Evolutionary conservation across 1,284 basidiomycete genomes (phyloP), one percentile per base, ranked within the genome.

Genomic region (Sanghuangporus weigelae): DNA sequence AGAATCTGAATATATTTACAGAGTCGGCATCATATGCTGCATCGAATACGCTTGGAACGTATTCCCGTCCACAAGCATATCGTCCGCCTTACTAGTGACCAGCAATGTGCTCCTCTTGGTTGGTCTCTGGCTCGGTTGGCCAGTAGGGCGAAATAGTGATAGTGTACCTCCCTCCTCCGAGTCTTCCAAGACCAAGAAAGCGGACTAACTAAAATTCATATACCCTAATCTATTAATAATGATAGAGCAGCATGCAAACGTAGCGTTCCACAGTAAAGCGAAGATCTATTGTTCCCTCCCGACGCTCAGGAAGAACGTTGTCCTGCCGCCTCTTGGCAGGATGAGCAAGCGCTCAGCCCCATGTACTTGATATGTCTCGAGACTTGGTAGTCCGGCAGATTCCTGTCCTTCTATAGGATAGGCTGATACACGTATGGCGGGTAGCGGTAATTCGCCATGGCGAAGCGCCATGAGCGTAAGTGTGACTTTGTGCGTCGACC

Each of bases 1-100:
- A 58, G 54, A n/a, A 44, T 63, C 19, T 48, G 63, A 57, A 6
- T 31, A 38, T 59, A 59, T 14, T 51, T 57, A 26, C 69, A 96
- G 95, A 69, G 68, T 93, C 19, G 70, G 72, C 3, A 70, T 95
- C 8, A 76, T 93, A 23, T 66, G 78, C 1, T 78, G 77, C 21
- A 85, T 95, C 65, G 95, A 96, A 74, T 94, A 89, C 72, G 84
- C 90, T 3, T 96, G 95, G 93, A 92, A 94, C 68, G 83, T 89
- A 0, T 95, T 86, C 70, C 95, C 95, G 1, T 91, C 93, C 0
- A 96, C 93, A 0, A 66, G 74, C 0, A 49, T 85, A 2, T 95
- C 92, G 0, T 96, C 93, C 1, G 77, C 73, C 10, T 65, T 87
- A 11, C 75, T 96, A 40, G 74, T 90, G 0, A 70, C 68, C 8